phyloP scores from a whole-genome alignment of 805 yeast genomes.

The Lipomyces orientalis region DNA sequence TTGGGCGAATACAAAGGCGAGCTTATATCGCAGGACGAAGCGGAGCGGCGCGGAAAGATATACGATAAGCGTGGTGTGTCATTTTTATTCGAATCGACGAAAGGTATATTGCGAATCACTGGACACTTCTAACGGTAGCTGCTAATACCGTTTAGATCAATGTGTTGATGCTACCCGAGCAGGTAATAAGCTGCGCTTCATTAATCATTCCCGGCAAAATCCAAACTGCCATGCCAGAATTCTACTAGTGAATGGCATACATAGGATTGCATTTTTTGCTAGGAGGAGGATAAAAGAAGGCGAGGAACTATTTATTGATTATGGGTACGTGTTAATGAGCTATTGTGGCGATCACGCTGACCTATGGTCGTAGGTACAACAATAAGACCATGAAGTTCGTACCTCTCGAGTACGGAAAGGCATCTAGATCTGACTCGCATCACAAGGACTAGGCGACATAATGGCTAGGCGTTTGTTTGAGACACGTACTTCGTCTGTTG shows the following conservation, averaged over 20 bases:
- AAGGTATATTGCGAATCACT: constrained; percentile 15
- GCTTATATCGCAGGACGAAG: constrained; percentile 34
- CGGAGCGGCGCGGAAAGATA: constrained; percentile 36
- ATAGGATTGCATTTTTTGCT: constrained; percentile 34
- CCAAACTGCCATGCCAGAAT: constrained; percentile 36
- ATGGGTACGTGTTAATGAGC: constrained; percentile 21
- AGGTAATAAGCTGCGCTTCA: constrained; percentile 33
- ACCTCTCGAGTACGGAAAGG: constrained; percentile 21
- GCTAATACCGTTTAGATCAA: constrained; percentile 21
- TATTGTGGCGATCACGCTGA: neutral
- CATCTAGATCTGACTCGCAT: neutral
- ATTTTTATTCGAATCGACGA: constrained; percentile 32
- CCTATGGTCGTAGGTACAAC: constrained; percentile 18
- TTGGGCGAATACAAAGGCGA: constrained; percentile 36
- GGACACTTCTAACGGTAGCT: neutral
- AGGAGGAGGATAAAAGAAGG: constrained; percentile 31
- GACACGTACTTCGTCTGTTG: no score
- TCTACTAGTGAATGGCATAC: constrained; percentile 33
- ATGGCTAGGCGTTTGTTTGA: no score
- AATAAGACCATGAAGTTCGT: constrained; percentile 36
- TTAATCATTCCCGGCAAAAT: constrained; percentile 33
- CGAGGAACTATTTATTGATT: constrained; percentile 35
- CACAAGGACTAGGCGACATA: neutral
- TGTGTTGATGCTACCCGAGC: constrained; percentile 36
- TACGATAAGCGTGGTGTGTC: constrained; percentile 36